These are phyloP conservation scores for Grosmannia clavigera DNA, from an alignment of 2,329 filamentous ascomycete genomes.

Conservation along the genomic window DNA sequence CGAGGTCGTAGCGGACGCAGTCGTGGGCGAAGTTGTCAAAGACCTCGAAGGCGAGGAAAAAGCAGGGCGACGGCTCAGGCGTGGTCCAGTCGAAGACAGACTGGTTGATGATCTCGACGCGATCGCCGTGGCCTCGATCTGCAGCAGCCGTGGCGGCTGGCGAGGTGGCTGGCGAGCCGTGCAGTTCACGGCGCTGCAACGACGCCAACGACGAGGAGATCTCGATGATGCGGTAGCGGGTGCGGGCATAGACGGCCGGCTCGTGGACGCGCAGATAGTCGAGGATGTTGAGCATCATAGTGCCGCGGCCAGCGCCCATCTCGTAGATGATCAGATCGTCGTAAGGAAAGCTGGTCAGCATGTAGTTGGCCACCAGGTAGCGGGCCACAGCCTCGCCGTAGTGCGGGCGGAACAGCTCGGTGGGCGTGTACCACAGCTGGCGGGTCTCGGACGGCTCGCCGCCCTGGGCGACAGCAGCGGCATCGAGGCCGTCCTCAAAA, in stretches of 20 bases:
- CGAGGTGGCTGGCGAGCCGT: neutral
- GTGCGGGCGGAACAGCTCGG: slow-evolving; percentile 89
- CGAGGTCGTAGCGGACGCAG: slow-evolving; percentile 75
- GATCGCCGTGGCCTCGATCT: slow-evolving; percentile 63
- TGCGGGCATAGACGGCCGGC: slow-evolving; percentile 85
- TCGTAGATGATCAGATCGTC: slow-evolving; percentile 97
- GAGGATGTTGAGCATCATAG: slow-evolving; percentile 94
- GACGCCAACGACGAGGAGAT: slow-evolving; percentile 73
- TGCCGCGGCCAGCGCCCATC: slow-evolving; percentile 94
- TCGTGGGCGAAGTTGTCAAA: slow-evolving; percentile 99
- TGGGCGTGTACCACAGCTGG: slow-evolving; percentile 97
- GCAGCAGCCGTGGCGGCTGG: slow-evolving; percentile 21
- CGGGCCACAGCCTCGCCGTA: slow-evolving; percentile 97
- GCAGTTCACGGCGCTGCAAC: slow-evolving; percentile 60
- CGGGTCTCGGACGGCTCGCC: slow-evolving; percentile 59
- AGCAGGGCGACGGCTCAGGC: slow-evolving; percentile 84
- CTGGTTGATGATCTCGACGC: slow-evolving; percentile 88
- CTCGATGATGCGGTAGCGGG: slow-evolving; percentile 90
- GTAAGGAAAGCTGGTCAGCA: slow-evolving; percentile 85
- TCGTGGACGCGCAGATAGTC: slow-evolving; percentile 88
- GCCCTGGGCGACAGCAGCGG: slow-evolving; percentile 36
- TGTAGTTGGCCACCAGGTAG: slow-evolving; percentile 92
- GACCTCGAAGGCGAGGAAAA: slow-evolving; percentile 95
- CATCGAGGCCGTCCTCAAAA: slow-evolving; percentile 83
- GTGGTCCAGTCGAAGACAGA: slow-evolving; percentile 91